Percentiles rank a stretch among this genome's conserved stretches.
Evolutionary conservation across 2,329 filamentous ascomycete genomes (phyloP).

Genomic region (Dissoconium aciculare): DNA sequence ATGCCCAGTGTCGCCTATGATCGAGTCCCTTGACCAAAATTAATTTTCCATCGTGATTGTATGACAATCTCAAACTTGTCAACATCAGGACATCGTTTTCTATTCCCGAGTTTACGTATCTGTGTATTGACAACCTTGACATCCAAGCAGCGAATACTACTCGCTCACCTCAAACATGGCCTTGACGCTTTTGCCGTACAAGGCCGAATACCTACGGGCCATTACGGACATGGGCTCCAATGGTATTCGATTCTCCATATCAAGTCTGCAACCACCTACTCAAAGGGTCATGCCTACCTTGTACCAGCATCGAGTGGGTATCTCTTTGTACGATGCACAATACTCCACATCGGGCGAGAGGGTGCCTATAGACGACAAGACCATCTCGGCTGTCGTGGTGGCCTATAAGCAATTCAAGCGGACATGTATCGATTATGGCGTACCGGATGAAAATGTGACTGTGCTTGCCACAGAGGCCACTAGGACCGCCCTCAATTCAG

Average conservation of each 20-base stretch:
- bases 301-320: conserved; percentile 61
- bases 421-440: conserved; percentile 55
- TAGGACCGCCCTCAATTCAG: conserved; percentile 60
- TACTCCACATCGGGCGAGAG: conserved; percentile 26
- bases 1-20: too few relatives aligned
- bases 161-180: too few relatives aligned
- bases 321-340: conserved; percentile 77
- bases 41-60: too few relatives aligned
- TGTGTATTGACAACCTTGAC: too few relatives aligned
- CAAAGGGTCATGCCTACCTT: conserved; percentile 61
- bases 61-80: too few relatives aligned
- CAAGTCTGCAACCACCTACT: conserved; percentile 55
- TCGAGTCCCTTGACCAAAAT: too few relatives aligned
- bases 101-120: too few relatives aligned
- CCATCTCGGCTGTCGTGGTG: conserved; percentile 50
- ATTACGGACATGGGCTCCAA: conserved; percentile 46
- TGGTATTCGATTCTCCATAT: conserved; percentile 84
- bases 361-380: conserved; percentile 41
- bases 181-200: conserved; percentile 2
- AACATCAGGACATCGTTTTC: too few relatives aligned
- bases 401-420: conserved; percentile 55
- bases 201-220: conserved; percentile 15
- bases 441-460: conserved; percentile 49
- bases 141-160: too few relatives aligned
- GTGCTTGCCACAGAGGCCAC: conserved; percentile 84